Base-by-base conservation (phyloP, 129 eudicot genomes). In the Escallonia rubra region DNA sequence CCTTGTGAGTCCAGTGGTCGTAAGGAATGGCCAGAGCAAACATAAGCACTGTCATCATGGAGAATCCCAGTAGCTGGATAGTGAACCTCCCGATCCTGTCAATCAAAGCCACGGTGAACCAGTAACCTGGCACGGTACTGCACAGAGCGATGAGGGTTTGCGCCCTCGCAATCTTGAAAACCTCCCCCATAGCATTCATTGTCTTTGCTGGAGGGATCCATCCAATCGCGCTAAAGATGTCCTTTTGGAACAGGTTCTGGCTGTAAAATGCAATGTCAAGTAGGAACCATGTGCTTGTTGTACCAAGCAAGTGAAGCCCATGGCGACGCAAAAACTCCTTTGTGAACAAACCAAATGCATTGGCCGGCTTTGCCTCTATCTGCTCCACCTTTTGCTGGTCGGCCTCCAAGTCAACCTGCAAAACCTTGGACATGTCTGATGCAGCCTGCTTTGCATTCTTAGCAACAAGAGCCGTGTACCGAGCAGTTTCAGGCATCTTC, bases 11-110 rank as follows among this genome's bases (percentile, higher is more conserved):
- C 96, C 96, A 85, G 48, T 88, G 91, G 67, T 85, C 0, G 56
- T 87, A 87, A 4, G 88, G 88, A 62, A 87, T 69, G 54, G 90
- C 95, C 44, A 87, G 58, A 0, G 82, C 84, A 41, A 82, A 81
- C 95, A 87, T 87, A 68, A 88, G 85, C 5, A 82, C 69, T n/a
- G 96, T 85, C 96, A 88, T 88, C 86, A 85, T 78, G 39, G 64
- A 52, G 51, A 88, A 88, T 11, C 96, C 96, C 68, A 82, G 62
- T 41, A 88, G 6, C 16, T 88, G 96, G 46, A 88, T 88, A 3
- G 47, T 12, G 61, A 85, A 88, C 65, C 96, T 61, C 3, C 91
- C 96, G 7, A 82, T 75, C 61, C 9, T 46, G 39, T 88, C 96
- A 2, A 88, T 88, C 1, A 88, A 57, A 13, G 80, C 82, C 8